phyloP scores from a whole-genome alignment of 768 basidiomycete genomes.

The Hygrocybe coccinea region DNA sequence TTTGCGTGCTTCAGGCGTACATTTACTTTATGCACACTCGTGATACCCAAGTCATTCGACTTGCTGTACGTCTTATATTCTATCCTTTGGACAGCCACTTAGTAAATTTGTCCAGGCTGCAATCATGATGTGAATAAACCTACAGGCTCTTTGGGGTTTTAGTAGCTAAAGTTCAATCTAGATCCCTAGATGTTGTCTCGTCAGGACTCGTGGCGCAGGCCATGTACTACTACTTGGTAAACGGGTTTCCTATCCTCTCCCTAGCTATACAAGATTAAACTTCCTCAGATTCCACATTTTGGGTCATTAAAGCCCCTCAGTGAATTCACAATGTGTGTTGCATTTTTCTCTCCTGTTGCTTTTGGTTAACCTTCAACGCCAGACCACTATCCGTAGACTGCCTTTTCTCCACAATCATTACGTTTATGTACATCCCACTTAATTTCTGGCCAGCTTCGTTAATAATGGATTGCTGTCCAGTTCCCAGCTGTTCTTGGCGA shows the following conservation, averaged over 20 bases:
- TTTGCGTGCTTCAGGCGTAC: conserved; percentile 39
- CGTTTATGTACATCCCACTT: conserved; percentile 34
- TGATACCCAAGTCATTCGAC: conserved; percentile 27
- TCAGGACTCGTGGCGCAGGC: conserved; percentile 40
- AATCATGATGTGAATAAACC: conserved; percentile 15
- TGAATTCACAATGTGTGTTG: conserved; percentile 36
- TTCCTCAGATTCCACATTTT: conserved; percentile 38
- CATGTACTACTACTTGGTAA: conserved; percentile 42
- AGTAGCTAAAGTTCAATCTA: conserved; percentile 2
- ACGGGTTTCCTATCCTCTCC: not conserved
- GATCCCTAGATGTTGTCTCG: conserved; percentile 35
- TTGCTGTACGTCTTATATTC: conserved; percentile 24
- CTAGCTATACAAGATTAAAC: not conserved
- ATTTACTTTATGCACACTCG: conserved; percentile 33
- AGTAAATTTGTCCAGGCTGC: conserved; percentile 8
- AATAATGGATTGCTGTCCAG: conserved; percentile 17
- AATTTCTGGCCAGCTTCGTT: not conserved
- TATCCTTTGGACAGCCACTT: not conserved
- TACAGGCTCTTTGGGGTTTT: not conserved
- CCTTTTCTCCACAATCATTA: conserved; percentile 39
- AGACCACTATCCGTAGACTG: conserved; percentile 42
- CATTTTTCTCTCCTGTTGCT: not conserved
- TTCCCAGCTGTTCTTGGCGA: conserved; percentile 43
- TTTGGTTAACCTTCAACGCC: not conserved
- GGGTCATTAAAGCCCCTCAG: conserved; percentile 36